Conservation (phyloP, 345 rosid species). For the Sonneratia alba region DNA sequence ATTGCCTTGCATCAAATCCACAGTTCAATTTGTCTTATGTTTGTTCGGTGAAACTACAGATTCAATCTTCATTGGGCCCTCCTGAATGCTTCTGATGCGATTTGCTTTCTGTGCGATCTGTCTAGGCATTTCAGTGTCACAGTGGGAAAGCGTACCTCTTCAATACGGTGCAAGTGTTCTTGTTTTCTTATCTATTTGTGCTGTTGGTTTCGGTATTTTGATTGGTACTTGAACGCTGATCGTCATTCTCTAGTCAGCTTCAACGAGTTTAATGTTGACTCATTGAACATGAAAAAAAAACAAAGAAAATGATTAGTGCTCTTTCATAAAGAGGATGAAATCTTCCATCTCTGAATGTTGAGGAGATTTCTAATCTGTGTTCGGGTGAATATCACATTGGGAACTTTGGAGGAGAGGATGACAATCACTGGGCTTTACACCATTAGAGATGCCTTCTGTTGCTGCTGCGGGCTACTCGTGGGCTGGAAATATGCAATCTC, state of each 20-base stretch:
- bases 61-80: neutral
- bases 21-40: neutral
- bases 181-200: neutral
- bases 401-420: slow-evolving; percentile 61
- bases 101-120: slow-evolving; percentile 10
- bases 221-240: neutral
- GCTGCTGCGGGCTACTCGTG: slow-evolving; percentile 77
- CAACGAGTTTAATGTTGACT: neutral
- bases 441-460: slow-evolving; percentile 77
- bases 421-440: slow-evolving; percentile 82
- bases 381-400: slow-evolving; percentile 66
- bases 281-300: neutral
- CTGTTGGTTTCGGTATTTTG: neutral
- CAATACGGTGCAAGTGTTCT: slow-evolving; percentile 48
- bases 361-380: too few species aligned
- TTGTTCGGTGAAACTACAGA: neutral
- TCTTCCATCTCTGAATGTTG: too few species aligned
- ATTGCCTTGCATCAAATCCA: too few species aligned
- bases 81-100: neutral
- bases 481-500: slow-evolving; percentile 89
- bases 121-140: slow-evolving; percentile 58
- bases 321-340: neutral
- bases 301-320: too few species aligned
- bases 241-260: neutral
- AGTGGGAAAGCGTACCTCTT: slow-evolving; percentile 81